phyloP scores from a whole-genome alignment of 2,329 filamentous ascomycete species.

The Colletotrichum graminicola region DNA sequence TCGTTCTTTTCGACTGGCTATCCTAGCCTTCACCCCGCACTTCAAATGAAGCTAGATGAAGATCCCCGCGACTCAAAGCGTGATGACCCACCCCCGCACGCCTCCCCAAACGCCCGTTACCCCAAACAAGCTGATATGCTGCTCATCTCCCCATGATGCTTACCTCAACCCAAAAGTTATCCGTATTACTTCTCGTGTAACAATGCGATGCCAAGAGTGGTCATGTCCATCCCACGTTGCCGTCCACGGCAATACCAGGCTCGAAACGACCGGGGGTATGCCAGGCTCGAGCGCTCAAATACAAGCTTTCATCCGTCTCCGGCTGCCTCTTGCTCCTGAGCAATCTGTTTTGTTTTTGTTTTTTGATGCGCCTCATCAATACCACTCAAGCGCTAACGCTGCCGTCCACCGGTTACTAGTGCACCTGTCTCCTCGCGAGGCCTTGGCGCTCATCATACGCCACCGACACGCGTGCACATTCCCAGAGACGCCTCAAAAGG shows the following conservation, averaged over 20 bases:
- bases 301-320: conserved; percentile 35
- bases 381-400: neutral
- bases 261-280: conserved; percentile 38
- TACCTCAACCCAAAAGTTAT: neutral
- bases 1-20: conserved; percentile 24
- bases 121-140: conserved; percentile 3
- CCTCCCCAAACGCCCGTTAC: conserved; percentile 33
- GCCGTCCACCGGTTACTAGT: neutral
- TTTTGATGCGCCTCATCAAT: conserved; percentile 3
- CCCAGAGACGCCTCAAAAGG: too few species aligned
- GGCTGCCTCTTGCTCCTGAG: conserved; percentile 20
- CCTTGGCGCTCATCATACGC: neutral
- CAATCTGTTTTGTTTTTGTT: neutral
- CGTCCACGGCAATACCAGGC: conserved; percentile 15
- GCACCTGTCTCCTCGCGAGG: neutral
- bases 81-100: conserved; percentile 30
- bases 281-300: conserved; percentile 24
- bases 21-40: conserved; percentile 35
- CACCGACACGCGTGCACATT: conserved; percentile 4
- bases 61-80: conserved; percentile 20
- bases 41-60: conserved; percentile 17
- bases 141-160: neutral
- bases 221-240: conserved; percentile 4
- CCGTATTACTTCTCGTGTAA: neutral
- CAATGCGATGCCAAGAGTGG: conserved; percentile 15